A percentile compares a stretch with the other conserved stretches of the same genome.
Evolutionary conservation across 1,139 yeast genomes (phyloP).

Genomic region (Blastobotrys ciferrii): DNA sequence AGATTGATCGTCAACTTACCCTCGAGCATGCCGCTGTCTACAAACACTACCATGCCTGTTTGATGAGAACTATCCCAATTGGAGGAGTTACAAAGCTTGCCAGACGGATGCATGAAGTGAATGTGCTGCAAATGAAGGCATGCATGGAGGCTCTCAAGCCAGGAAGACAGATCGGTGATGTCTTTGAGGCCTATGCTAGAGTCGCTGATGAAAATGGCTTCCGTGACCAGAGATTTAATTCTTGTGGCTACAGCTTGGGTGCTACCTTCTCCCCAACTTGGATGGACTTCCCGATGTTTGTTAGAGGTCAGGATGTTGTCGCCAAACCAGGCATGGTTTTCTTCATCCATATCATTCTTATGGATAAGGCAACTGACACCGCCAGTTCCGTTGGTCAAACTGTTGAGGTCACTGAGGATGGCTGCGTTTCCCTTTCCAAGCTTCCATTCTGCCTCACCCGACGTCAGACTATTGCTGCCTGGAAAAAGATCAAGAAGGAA

Average conservation of each 20-base stretch:
- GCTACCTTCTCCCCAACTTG: constrained; percentile 20
- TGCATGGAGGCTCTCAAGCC: constrained; percentile 17
- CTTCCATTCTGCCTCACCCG: constrained; percentile 18
- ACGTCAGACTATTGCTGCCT: constrained; percentile 19
- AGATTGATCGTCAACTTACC: constrained; percentile 15
- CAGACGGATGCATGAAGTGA: constrained; percentile 18
- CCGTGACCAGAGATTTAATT: constrained; percentile 19
- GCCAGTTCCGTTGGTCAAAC: constrained; percentile 20
- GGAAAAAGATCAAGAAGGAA: constrained; percentile 19
- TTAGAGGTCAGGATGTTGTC: constrained; percentile 16
- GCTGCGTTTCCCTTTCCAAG: constrained; percentile 18
- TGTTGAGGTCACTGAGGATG: constrained; percentile 17
- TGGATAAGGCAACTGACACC: constrained; percentile 18
- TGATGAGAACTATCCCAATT: constrained; percentile 19
- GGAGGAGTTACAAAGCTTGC: constrained; percentile 19
- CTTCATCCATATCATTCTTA: constrained; percentile 16
- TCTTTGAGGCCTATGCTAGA: constrained; percentile 18
- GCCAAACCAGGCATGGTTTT: constrained; percentile 17
- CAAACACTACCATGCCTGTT: constrained; percentile 20
- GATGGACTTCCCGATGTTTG: constrained; percentile 21
- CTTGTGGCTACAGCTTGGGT: constrained; percentile 19
- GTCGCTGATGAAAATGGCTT: constrained; percentile 19
- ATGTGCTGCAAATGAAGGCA: constrained; percentile 17
- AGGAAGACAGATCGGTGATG: constrained; percentile 17
- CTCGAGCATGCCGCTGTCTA: constrained; percentile 19